Evolutionary conservation across 164 flowering plant species (phyloP).

Genomic region (Cinnamomum micranthum): DNA sequence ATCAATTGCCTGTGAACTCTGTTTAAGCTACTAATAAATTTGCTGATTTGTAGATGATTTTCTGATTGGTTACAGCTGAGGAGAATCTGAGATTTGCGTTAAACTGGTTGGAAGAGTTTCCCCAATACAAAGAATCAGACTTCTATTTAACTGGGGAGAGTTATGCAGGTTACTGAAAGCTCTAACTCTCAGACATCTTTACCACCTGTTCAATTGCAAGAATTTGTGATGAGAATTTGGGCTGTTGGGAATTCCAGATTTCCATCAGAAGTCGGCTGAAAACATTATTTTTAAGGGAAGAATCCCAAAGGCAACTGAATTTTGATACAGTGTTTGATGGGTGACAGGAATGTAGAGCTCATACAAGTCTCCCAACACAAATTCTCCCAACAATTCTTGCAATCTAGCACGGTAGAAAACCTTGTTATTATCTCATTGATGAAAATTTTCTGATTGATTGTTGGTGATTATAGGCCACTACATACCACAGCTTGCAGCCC

Average conservation of each 20-base stretch:
- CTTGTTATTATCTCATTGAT: not conserved
- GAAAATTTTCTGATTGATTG: not conserved
- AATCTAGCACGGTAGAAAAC: no score
- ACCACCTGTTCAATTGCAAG: no score
- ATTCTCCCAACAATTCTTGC: no score
- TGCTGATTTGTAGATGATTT: not conserved
- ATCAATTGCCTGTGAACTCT: not conserved
- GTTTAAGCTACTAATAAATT: not conserved
- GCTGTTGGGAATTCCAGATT: no score
- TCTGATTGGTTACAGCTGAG: slow-evolving; percentile 23
- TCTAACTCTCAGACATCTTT: no score
- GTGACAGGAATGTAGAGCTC: no score
- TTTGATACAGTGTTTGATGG: no score
- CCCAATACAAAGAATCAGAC: slow-evolving; percentile 37
- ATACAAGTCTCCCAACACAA: no score
- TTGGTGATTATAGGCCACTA: slow-evolving; percentile 33
- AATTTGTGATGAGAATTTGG: no score
- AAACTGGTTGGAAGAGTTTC: slow-evolving; percentile 43
- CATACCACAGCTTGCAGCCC: slow-evolving; percentile 43
- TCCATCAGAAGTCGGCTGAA: no score
- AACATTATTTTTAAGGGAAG: no score
- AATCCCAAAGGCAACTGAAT: no score
- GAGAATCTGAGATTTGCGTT: slow-evolving; percentile 36
- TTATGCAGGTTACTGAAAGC: slow-evolving; percentile 32
- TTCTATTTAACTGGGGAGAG: slow-evolving; percentile 43